phyloP scores from a whole-genome alignment of 2,329 filamentous ascomycete genomes.

The Xylariaceae sp. region DNA sequence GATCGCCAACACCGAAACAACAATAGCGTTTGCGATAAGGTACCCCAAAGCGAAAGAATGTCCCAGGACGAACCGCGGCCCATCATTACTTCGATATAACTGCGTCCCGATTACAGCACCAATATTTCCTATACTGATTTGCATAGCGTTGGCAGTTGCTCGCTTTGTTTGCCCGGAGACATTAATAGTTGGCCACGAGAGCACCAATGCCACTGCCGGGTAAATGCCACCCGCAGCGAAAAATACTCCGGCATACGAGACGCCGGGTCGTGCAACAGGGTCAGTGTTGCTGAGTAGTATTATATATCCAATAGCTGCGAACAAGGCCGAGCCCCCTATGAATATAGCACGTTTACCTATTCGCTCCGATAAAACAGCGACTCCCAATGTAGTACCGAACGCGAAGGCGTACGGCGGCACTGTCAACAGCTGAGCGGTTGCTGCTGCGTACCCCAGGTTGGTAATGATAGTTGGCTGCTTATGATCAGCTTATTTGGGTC shows the following conservation, averaged over 20 bases:
- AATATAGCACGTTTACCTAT: constrained; percentile 58
- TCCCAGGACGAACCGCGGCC: constrained; percentile 63
- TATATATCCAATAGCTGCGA: constrained; percentile 62
- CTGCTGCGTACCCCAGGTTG: constrained; percentile 52
- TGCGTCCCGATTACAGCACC: constrained; percentile 69
- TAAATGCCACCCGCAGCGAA: constrained; percentile 67
- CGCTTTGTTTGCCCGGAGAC: constrained; percentile 69
- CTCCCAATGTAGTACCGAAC: constrained; percentile 55
- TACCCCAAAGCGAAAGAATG: constrained; percentile 67
- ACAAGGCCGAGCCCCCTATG: constrained; percentile 54
- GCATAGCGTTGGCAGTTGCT: constrained; percentile 66
- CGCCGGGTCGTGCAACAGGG: constrained; percentile 47
- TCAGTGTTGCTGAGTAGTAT: constrained; percentile 53
- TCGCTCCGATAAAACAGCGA: constrained; percentile 61
- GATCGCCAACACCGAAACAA: constrained; percentile 52
- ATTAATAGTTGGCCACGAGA: constrained; percentile 71
- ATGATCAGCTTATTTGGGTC: constrained; percentile 8
- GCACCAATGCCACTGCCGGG: constrained; percentile 59
- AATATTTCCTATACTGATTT: constrained; percentile 69
- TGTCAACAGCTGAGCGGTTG: constrained; percentile 56
- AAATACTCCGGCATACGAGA: constrained; percentile 61
- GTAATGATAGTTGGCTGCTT: constrained; percentile 51
- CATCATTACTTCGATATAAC: constrained; percentile 60
- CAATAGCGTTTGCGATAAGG: constrained; percentile 54
- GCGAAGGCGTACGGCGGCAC: constrained; percentile 64